Conservation (phyloP, 345 rosid genomes). For the thale cress (Arabidopsis thaliana) region DNA sequence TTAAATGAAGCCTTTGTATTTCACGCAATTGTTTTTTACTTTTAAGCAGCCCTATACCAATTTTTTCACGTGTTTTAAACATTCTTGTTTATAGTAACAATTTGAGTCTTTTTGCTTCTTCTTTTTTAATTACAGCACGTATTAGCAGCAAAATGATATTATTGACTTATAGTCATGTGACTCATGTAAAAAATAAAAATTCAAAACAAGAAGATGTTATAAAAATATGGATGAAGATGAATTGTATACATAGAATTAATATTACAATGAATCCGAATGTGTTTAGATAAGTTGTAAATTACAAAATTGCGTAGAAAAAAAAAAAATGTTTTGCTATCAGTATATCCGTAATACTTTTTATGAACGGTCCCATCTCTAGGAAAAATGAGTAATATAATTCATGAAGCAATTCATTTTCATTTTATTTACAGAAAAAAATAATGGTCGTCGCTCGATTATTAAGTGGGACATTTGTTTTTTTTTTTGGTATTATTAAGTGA, state of each 20-base stretch:
- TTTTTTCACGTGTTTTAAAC: background rate
- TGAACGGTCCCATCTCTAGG: background rate
- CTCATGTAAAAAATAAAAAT: background rate
- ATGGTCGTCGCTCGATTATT: slow-evolving; percentile 19
- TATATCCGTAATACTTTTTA: background rate
- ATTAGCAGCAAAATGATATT: background rate
- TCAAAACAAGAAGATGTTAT: background rate
- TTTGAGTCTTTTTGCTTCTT: background rate
- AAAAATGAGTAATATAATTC: background rate
- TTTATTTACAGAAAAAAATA: background rate
- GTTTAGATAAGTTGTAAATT: background rate
- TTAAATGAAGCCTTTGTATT: background rate
- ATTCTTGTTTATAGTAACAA: background rate
- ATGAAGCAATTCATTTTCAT: background rate
- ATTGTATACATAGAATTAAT: background rate
- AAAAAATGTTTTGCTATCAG: background rate
- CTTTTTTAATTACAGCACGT: background rate
- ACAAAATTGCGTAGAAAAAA: background rate
- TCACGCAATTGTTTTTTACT: background rate
- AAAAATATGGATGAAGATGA: background rate
- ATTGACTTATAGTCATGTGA: too few relatives aligned
- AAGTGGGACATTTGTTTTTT: background rate
- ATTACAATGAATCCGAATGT: background rate
- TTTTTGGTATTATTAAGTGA: background rate
- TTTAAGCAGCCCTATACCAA: background rate